phyloP scores from a whole-genome alignment of 2,329 filamentous ascomycete genomes.

The Trichophyton benhamiae region DNA sequence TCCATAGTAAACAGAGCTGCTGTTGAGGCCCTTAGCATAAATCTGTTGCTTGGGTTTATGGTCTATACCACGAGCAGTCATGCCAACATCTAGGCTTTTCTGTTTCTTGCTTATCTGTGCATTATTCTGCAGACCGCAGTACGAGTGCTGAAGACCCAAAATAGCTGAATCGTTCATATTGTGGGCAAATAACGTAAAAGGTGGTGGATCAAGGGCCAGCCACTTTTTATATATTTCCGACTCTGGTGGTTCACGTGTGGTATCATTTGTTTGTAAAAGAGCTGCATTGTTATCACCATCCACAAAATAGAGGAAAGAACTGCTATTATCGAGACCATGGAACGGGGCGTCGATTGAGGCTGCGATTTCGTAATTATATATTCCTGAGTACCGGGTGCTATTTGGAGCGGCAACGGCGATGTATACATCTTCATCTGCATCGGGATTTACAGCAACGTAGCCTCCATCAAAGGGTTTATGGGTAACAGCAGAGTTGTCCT shows the following conservation, averaged over 20 bases:
- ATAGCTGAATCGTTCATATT: slow-evolving; percentile 47
- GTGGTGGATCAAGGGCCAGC: slow-evolving; percentile 46
- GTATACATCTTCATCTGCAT: slow-evolving; percentile 54
- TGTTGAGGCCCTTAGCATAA: slow-evolving; percentile 62
- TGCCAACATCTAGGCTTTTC: slow-evolving; percentile 46
- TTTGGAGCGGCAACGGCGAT: slow-evolving; percentile 63
- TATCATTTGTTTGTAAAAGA: slow-evolving; percentile 63
- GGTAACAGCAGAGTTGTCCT: slow-evolving; percentile 30
- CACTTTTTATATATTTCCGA: slow-evolving; percentile 41
- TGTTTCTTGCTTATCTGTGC: slow-evolving; percentile 53
- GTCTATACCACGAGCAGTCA: slow-evolving; percentile 56
- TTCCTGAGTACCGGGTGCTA: slow-evolving; percentile 48
- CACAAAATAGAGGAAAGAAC: slow-evolving; percentile 58
- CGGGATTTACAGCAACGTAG: slow-evolving; percentile 52
- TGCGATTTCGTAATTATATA: slow-evolving; percentile 70
- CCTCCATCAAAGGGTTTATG: slow-evolving; percentile 51
- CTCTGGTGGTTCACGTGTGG: slow-evolving; percentile 43
- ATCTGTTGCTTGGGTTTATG: slow-evolving; percentile 76
- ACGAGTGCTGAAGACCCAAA: slow-evolving; percentile 62
- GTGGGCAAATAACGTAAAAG: slow-evolving; percentile 67
- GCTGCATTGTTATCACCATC: slow-evolving; percentile 73
- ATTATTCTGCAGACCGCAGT: slow-evolving; percentile 61
- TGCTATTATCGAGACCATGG: slow-evolving; percentile 44
- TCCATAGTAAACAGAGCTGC: slow-evolving; percentile 58
- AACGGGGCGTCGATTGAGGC: slow-evolving; percentile 70